These are phyloP conservation scores for Saccharomycopsis crataegensis DNA, from an alignment of 1,139 yeast species.

Conservation along the genomic window DNA sequence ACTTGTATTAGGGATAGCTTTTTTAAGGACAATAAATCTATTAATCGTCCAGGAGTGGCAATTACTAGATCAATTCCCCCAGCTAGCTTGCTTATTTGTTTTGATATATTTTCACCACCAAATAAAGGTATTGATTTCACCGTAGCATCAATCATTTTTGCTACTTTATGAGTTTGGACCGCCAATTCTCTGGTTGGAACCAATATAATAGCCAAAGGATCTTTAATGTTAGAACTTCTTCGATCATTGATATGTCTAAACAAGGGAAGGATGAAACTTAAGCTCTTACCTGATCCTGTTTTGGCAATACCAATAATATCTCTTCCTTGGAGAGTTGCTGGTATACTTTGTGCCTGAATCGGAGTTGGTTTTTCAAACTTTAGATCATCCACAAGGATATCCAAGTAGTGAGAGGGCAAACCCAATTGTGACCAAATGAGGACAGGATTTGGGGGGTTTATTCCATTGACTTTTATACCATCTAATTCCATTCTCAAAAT, in stretches of 20 bases:
- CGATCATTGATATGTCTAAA: constrained; percentile 77
- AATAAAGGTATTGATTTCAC: constrained; percentile 44
- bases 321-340: constrained; percentile 82
- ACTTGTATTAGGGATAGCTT: constrained; percentile 62
- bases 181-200: constrained; percentile 96
- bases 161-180: constrained; percentile 69
- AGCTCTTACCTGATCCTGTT: constrained; percentile 94
- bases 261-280: constrained; percentile 80
- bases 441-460: constrained; percentile 58
- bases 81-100: constrained; percentile 76
- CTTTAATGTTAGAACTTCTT: constrained; percentile 41
- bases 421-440: constrained; percentile 79
- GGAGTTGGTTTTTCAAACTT: constrained; percentile 67
- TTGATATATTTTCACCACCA: constrained; percentile 94
- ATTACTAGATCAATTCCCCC: constrained; percentile 77
- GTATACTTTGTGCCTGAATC: constrained; percentile 83
- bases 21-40: constrained; percentile 58
- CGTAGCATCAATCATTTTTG: constrained; percentile 48
- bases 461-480: constrained; percentile 58
- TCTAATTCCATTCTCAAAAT: constrained; percentile 49
- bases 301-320: constrained; percentile 93
- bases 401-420: constrained; percentile 50
- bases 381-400: constrained; percentile 42
- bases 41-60: constrained; percentile 94
- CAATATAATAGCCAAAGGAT: constrained; percentile 75